Percentiles rank a stretch among this genome's conserved stretches.
phyloP scores from a whole-genome alignment of 2,329 filamentous ascomycete genomes.

The Pseudogymnoascus sp. region DNA sequence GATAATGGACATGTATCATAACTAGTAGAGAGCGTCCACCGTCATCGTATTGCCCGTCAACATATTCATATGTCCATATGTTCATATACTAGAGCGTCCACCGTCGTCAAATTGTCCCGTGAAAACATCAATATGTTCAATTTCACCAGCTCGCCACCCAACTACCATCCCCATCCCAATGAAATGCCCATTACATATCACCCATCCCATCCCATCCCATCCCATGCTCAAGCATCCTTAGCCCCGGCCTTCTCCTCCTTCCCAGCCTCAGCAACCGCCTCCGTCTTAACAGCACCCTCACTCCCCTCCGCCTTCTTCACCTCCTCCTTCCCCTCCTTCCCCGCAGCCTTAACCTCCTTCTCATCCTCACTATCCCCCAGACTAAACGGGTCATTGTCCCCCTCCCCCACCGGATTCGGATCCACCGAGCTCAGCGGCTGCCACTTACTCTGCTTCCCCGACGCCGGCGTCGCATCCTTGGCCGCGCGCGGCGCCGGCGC shows the following conservation, averaged over 20 bases:
- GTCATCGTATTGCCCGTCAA: background rate
- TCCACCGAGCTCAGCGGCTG: slow-evolving; percentile 83
- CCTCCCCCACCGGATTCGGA: slow-evolving; percentile 72
- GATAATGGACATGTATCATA: background rate
- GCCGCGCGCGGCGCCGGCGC: slow-evolving; percentile 42
- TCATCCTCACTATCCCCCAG: slow-evolving; percentile 94
- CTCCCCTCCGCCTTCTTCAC: slow-evolving; percentile 19
- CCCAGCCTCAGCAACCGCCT: slow-evolving; percentile 42
- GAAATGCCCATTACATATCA: background rate
- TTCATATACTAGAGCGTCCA: background rate
- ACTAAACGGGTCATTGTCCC: slow-evolving; percentile 92
- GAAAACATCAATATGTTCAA: background rate
- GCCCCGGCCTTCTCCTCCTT: slow-evolving; percentile 31
- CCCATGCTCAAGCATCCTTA: background rate
- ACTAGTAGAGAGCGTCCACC: background rate
- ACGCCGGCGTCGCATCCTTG: slow-evolving; percentile 36
- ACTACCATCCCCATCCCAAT: background rate
- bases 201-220: background rate
- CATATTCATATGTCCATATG: background rate
- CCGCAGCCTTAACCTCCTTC: slow-evolving; percentile 56
- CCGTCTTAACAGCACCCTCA: slow-evolving; percentile 54
- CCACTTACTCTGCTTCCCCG: slow-evolving; percentile 84
- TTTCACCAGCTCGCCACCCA: background rate
- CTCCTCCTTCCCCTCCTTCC: slow-evolving; percentile 48
- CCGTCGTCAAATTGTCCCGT: background rate